phyloP scores from a whole-genome alignment of 139 green algal genomes.

The Chlorella sp. region DNA sequence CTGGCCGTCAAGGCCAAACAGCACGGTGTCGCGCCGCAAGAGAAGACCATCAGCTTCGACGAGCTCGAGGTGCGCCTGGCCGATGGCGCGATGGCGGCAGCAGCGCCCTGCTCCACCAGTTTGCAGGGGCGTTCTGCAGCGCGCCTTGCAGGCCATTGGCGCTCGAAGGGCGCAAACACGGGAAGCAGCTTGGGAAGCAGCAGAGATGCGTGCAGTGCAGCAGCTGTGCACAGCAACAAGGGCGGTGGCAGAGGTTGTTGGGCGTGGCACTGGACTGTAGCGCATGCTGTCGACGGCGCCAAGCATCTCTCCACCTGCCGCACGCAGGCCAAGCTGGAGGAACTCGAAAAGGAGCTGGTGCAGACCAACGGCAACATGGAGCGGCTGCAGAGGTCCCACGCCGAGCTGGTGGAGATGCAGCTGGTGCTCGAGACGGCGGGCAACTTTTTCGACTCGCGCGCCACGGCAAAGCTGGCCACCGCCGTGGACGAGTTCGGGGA shows the following conservation, averaged over 20 bases:
- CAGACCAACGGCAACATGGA: slow-evolving; percentile 87
- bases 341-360: slow-evolving; percentile 82
- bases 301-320: no score
- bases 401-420: slow-evolving; percentile 91
- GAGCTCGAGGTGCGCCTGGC: slow-evolving; percentile 64
- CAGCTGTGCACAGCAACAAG: no score
- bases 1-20: slow-evolving; percentile 22
- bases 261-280: not conserved
- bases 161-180: no score
- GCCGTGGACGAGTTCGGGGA: not conserved
- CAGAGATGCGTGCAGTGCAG: no score
- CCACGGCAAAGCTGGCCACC: not conserved
- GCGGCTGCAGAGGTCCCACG: slow-evolving; percentile 60
- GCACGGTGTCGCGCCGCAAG: not conserved
- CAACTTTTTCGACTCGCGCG: slow-evolving; percentile 76
- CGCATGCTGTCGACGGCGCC: no score
- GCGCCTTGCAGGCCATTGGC: no score
- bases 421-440: slow-evolving; percentile 90
- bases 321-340: slow-evolving; percentile 68
- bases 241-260: no score
- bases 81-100: no score
- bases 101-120: no score
- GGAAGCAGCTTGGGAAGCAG: no score
- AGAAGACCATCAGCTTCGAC: slow-evolving; percentile 56
- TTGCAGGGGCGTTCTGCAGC: not conserved